Evolutionary conservation across 148 eudicot genomes (phyloP), one percentile per base, ranked within the genome.

Genomic region (Arctostaphylos glauca): DNA sequence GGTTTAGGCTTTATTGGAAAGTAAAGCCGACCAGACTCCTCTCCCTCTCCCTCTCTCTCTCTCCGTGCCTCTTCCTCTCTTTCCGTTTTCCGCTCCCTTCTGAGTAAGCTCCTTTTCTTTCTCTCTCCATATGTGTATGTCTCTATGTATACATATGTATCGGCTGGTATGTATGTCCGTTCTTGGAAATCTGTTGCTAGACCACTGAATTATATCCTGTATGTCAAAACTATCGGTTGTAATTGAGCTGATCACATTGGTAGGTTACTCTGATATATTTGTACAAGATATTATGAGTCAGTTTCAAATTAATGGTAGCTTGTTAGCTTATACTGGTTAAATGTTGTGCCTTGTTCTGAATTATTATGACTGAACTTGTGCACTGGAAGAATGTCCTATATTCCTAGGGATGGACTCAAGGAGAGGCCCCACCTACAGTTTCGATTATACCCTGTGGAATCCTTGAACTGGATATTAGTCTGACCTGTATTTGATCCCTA

Each of bases 11-110:
- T 50, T 21, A 50, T 23, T 5, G 59, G 7, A 23, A 13, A 23
- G 52, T 46, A 76, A 25, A n/a, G 79, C 79, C 49, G 43, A 12
- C 60, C 62, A 76, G 79, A 53, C 62, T 72, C 75, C 12, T 49
- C 56, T 49, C 25, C 23, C 23, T 15, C 19, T 5, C 5, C 58
- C 8, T 50, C 60, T 76, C 66, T 16, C 52, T 41, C 67, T n/a
- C n/a, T n/a, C n/a, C n/a, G n/a, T n/a, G n/a, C 23, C 23, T 14
- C 18, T 5, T 2, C 58, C 8, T 50, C 60, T 76, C 66, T 41
- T 50, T 56, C 58, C 77, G 48, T 13, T 56, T 56, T 41, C 18
- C 80, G 23, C 6, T 77, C 66, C 25, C 15, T 43, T 41, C 44
- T 15, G 16, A 13, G 80, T 78, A 55, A 56, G 67, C 80, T 55